Percentiles rank a stretch among this genome's conserved stretches.
These are phyloP conservation scores for Albophoma yamanashiensis DNA, from an alignment of 2,329 filamentous ascomycete species.

Conservation along the genomic window DNA sequence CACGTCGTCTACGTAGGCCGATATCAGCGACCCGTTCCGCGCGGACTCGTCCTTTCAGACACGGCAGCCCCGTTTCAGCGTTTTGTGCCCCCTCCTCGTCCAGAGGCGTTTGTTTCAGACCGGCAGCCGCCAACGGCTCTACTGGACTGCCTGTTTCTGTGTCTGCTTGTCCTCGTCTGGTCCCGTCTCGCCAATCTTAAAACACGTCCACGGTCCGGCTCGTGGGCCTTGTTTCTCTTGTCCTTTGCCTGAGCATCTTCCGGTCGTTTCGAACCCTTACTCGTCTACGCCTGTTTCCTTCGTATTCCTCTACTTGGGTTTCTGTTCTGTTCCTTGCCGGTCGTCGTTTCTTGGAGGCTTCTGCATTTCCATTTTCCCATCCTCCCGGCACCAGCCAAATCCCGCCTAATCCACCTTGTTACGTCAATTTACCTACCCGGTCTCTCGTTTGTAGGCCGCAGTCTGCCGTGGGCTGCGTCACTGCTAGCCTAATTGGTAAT, in stretches of 20 bases:
- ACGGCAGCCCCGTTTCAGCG: constrained; percentile 41
- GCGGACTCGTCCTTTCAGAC: constrained; percentile 33
- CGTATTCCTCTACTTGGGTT: neutral
- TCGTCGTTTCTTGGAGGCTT: constrained; percentile 1
- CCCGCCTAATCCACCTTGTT: neutral
- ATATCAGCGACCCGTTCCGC: constrained; percentile 34
- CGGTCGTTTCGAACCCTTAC: constrained; percentile 4
- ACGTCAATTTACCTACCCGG: neutral
- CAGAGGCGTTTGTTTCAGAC: constrained; percentile 18
- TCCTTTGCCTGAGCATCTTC: constrained; percentile 5
- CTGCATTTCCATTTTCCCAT: constrained; percentile 14
- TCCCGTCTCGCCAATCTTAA: constrained; percentile 5
- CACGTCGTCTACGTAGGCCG: constrained; percentile 27
- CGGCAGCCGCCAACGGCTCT: neutral
- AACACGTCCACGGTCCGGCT: constrained; percentile 9
- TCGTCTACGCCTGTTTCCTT: neutral
- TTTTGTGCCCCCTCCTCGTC: constrained; percentile 15
- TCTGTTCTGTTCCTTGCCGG: constrained; percentile 11
- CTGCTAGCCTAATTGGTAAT: constrained; percentile 7
- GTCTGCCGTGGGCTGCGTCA: neutral
- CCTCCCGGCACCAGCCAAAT: constrained; percentile 4
- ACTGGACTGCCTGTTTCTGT: constrained; percentile 4
- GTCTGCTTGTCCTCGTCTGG: constrained; percentile 1
- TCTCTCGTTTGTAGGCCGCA: neutral
- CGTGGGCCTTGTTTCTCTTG: constrained; percentile 10